These are phyloP conservation scores for Mytilinidion resinicola DNA, from an alignment of 495 filamentous ascomycete genomes.

Conservation along the genomic window DNA sequence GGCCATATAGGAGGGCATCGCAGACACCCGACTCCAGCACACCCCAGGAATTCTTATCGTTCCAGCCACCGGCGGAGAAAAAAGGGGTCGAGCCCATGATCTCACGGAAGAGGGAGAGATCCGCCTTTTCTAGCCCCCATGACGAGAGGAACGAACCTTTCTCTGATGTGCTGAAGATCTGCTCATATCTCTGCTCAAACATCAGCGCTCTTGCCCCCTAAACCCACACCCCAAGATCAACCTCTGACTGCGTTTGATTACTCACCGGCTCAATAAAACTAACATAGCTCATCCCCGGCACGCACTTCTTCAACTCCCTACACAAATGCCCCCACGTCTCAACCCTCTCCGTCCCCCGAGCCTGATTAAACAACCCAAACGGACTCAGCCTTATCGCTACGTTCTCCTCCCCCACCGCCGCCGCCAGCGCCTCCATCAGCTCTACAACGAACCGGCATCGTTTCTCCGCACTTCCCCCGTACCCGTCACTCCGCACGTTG, in stretches of 20 bases:
- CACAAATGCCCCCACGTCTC: constrained; percentile 48
- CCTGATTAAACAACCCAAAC: constrained; percentile 47
- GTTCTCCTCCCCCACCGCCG: constrained; percentile 14
- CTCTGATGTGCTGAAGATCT: constrained; percentile 42
- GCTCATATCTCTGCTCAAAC: constrained; percentile 42
- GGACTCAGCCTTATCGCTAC: constrained; percentile 16
- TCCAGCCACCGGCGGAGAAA: constrained; percentile 45
- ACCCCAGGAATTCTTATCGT: constrained; percentile 44
- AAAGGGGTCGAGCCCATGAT: constrained; percentile 47
- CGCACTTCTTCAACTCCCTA: constrained; percentile 38
- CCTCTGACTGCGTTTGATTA: neutral
- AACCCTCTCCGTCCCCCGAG: constrained; percentile 39
- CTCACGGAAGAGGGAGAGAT: constrained; percentile 38
- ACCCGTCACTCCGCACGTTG: constrained; percentile 34
- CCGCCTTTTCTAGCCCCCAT: constrained; percentile 41
- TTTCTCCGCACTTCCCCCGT: constrained; percentile 33
- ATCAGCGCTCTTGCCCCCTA: neutral
- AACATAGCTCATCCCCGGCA: constrained; percentile 38
- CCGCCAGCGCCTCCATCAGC: constrained; percentile 26
- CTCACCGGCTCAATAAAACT: constrained; percentile 49
- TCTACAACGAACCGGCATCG: constrained; percentile 32
- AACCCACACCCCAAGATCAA: neutral
- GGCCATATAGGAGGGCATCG: constrained; percentile 30
- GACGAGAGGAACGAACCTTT: constrained; percentile 41
- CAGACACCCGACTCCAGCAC: constrained; percentile 41